Base-by-base conservation (phyloP, 306 rosid species). In the Dryas drummondii region DNA sequence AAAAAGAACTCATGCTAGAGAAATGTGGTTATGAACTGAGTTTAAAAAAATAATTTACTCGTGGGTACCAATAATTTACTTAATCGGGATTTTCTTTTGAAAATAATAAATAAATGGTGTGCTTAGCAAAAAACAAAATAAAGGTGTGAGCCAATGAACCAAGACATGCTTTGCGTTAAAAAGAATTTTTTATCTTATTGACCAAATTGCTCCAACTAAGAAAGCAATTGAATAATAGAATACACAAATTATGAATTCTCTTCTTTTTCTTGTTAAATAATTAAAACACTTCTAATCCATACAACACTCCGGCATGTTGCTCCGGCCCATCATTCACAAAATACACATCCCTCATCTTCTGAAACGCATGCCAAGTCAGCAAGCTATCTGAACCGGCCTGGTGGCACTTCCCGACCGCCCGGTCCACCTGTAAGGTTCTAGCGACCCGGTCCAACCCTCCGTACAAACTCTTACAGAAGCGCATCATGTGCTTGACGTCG, bases 321-420 rank as follows among this genome's bases (percentile, higher is more conserved):
- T 82, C 83, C 46, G 86, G 78, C 13, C 80, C 84, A 58, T 73
- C 82, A 5, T 54, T 66, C 0, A 42, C 56, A 47, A 89, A 91
- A 22, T 78, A 89, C 51, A 82, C 10, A 26, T 89, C 89, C 66
- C 81, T 75, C 81, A 89, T 83, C 10, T 80, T 88, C 78, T 88
- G 81, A 71, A 89, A 89, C 1, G 89, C 80, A 4, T 89, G 94
- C 90, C 87, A 89, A 4, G 96, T 91, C 75, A 91, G 77, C 81
- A 91, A 46, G 65, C 93, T 86, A 46, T 91, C 97, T 0, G 96
- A 91, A 14, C 91, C 96, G 76, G 96, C 97, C 70, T 91, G 93
- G 47, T 91, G 97, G 61, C 88, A 86, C n/a, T 85, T 89, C 0
- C 96, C 96, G 14, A 86, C 96, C 8, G 80, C 89, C 83, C 96